Evolutionary conservation across 2,329 filamentous ascomycete species (phyloP), one percentile per base, ranked within the genome.

Genomic region (Claviceps monticola): DNA sequence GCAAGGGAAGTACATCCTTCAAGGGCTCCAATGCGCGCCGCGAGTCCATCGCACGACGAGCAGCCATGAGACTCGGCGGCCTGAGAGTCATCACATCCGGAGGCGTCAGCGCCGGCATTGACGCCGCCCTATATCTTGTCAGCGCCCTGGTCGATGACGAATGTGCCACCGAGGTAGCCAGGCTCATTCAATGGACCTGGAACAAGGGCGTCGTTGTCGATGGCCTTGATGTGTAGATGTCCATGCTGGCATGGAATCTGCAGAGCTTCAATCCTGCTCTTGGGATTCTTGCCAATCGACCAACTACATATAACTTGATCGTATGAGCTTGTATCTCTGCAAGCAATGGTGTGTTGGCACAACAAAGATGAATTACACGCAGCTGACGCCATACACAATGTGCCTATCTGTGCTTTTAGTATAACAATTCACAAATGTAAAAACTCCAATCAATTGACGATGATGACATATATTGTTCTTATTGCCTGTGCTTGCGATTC

Each of bases 1-100:
- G 86, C 61, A 93, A 93, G 77, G 88, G 88, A 61, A 89, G 85
- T 66, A 86, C 89, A 68, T 87, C 86, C 46, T 85, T 83, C 73
- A 86, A 85, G 69, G 79, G 83, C 62, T 84, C 82, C 59, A 84
- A 84, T 65, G 74, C 73, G 47, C 82, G 86, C 53, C 83, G 86
- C 61, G 88, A 93, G 74, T 89, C 84, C 45, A 88, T 89, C 64
- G 80, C 83, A 60, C 82, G 87, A 61, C 83, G 88, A 62, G 83
- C 83, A 49, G 82, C 83, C 60, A 83, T 90, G 79, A 79, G 83
- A 57, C 78, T 89, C 48, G 77, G 79, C 59, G 78, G 78, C 52
- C 74, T 80, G 56, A 74, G 87, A 57, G 83, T 95, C 58, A 82
- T 95, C 62, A 95, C 88, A 57, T 79, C 80, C 58, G 86, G 86